Percentiles rank a stretch among this genome's conserved stretches.
These are phyloP conservation scores for Rhodofomes roseus DNA, from an alignment of 1,284 basidiomycete species.

Conservation along the genomic window DNA sequence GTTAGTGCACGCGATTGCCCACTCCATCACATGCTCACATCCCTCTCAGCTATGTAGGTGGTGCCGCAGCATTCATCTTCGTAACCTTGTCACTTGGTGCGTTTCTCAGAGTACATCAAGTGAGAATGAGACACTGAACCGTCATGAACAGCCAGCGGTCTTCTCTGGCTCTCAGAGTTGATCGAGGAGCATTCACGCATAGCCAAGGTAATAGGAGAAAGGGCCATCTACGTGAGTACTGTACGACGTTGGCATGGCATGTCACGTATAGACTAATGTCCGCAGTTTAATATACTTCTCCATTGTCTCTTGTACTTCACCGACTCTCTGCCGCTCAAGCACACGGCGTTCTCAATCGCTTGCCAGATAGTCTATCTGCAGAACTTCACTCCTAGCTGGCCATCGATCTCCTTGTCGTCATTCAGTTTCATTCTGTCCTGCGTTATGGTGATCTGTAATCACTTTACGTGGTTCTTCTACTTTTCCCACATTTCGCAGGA, in stretches of 20 bases:
- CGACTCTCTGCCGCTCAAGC: constrained; percentile 74
- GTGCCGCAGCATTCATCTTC: constrained; percentile 32
- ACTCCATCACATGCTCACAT: background rate
- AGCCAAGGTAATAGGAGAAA: constrained; percentile 78
- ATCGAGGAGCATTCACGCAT: constrained; percentile 88
- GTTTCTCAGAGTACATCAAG: background rate
- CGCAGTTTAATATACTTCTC: constrained; percentile 73
- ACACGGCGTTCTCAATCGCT: constrained; percentile 72
- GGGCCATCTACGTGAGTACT: constrained; percentile 78
- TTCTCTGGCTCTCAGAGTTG: constrained; percentile 89
- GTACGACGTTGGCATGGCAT: background rate
- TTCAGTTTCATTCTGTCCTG: constrained; percentile 82
- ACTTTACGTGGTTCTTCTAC: constrained; percentile 94
- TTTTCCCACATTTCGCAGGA: constrained; percentile 71
- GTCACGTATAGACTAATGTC: background rate
- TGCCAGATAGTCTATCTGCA: constrained; percentile 88
- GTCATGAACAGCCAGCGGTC: constrained; percentile 69
- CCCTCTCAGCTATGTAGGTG: constrained; percentile 30
- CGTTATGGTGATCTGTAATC: constrained; percentile 77
- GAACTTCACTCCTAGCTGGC: constrained; percentile 88
- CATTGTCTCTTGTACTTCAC: constrained; percentile 77
- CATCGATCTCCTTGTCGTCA: constrained; percentile 85
- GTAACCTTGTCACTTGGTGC: constrained; percentile 34
- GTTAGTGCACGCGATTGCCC: constrained; percentile 4
- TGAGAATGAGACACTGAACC: background rate